Conservation (phyloP, 2,329 filamentous ascomycete species). For the Penicillium crustosum region DNA sequence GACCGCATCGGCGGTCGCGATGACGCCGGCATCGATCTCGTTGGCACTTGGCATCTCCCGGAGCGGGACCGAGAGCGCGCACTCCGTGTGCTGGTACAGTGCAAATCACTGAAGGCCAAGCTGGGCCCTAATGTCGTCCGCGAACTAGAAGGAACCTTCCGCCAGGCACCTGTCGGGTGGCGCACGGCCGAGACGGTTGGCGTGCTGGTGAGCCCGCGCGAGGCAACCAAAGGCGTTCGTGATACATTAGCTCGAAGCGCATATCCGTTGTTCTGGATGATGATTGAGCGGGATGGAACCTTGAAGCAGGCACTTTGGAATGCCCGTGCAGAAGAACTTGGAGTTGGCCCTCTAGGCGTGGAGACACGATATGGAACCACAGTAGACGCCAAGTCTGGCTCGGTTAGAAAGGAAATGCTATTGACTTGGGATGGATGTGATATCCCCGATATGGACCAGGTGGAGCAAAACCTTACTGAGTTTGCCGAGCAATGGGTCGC, state of each 20-base stretch:
- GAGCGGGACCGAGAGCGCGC: conserved; percentile 30
- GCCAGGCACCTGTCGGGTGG: conserved; percentile 72
- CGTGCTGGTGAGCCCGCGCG: conserved; percentile 65
- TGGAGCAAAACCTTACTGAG: conserved; percentile 28
- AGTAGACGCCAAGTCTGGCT: conserved; percentile 18
- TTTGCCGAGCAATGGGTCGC: conserved; percentile 31
- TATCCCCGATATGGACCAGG: conserved; percentile 34
- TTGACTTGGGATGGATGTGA: conserved; percentile 41
- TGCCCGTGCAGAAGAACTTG: conserved; percentile 38
- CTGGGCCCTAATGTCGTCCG: conserved; percentile 47
- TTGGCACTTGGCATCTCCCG: conserved; percentile 48
- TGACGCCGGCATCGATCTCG: conserved; percentile 49
- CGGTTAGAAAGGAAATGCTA: conserved; percentile 24
- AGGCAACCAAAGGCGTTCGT: conserved; percentile 75
- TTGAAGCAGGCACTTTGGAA: conserved; percentile 50
- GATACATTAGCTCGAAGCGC: conserved; percentile 67
- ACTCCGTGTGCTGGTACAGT: conserved; percentile 48
- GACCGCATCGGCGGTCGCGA: conserved; percentile 47
- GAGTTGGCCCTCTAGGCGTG: conserved; percentile 41
- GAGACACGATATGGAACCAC: conserved; percentile 35
- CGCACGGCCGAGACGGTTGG: conserved; percentile 64
- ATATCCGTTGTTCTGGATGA: conserved; percentile 68
- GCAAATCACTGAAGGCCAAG: conserved; percentile 46
- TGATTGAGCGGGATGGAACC: conserved; percentile 40
- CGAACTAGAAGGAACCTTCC: conserved; percentile 65